Base-by-base conservation (phyloP, 1,284 basidiomycete genomes). In the Marasmius fiardii region DNA sequence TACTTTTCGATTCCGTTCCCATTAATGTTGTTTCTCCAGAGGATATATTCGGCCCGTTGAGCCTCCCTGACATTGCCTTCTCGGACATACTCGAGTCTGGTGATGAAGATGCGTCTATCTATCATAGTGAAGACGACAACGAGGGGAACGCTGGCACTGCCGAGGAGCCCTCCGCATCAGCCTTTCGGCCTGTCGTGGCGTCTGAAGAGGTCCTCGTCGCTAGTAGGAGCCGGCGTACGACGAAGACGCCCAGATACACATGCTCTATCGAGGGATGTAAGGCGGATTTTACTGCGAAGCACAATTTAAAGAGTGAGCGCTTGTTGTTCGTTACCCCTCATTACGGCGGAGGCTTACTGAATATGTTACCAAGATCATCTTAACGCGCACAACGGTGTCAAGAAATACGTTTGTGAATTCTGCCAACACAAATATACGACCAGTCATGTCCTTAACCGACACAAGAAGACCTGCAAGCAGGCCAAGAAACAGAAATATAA, bases 301-400 rank as follows among this genome's bases (percentile, higher is more conserved):
- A 55, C n/a, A 55, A 55, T 20, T 33, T 55, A 20, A 49, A 33
- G 2, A 55, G 53, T 50, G 31, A 23, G 53, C 50, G 1, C 43
- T n/a, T 44, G 8, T 33, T 49, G n/a, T 7, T 37, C 18, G 21
- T 4, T 11, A 18, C 31, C 28, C 14, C 10, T 47, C 18, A 8
- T 28, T 12, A 31, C 11, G 20, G 10, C 21, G 4, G 7, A n/a
- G 20, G 7, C 33, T 21, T 18, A 35, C 7, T 4, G 20, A 33
- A 11, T 18, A 10, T 6, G 11, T 24, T 33, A 2, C 8, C 5
- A 14, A 54, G 52, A 54, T 18, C 52, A 54, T 21, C 14, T 33
- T 12, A 47, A 47, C 52, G 43, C 52, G 1, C 52, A 54, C 33
- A 23, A 20, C 8, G 52, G 52, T 1, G 20, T 54, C 10, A 54